phyloP scores from a whole-genome alignment of 768 basidiomycete species.

The Kwoniella europaea region DNA sequence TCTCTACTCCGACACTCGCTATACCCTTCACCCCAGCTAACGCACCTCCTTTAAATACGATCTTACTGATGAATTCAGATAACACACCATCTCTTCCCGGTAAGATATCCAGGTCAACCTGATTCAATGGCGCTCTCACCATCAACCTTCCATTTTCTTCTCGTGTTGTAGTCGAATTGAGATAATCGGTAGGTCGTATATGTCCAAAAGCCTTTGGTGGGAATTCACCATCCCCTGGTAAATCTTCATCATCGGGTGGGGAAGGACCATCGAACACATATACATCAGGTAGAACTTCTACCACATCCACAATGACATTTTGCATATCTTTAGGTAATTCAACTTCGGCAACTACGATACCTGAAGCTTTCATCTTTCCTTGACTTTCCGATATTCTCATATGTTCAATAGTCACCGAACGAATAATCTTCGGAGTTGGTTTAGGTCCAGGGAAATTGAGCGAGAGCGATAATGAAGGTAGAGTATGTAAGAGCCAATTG shows the following conservation, averaged over 20 bases:
- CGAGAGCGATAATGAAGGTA: conserved; percentile 35
- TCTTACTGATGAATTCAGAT: conserved; percentile 55
- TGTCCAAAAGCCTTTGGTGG: conserved; percentile 54
- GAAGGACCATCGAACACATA: conserved; percentile 53
- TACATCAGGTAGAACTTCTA: conserved; percentile 60
- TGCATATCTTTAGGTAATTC: conserved; percentile 71
- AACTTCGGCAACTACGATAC: conserved; percentile 50
- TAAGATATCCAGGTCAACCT: conserved; percentile 62
- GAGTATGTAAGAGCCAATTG: conserved; percentile 41
- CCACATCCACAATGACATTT: conserved; percentile 66
- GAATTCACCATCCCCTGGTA: conserved; percentile 7
- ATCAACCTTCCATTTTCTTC: conserved; percentile 34
- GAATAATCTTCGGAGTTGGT: conserved; percentile 51
- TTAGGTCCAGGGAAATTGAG: conserved; percentile 53
- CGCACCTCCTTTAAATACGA: conserved; percentile 57
- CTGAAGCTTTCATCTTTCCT: conserved; percentile 53
- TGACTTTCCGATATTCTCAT: conserved; percentile 52
- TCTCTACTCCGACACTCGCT: conserved; percentile 45
- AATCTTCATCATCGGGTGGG: conserved; percentile 66
- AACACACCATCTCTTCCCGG: conserved; percentile 61
- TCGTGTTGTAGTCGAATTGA: conserved; percentile 55
- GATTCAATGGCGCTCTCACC: conserved; percentile 48
- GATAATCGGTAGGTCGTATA: conserved; percentile 69
- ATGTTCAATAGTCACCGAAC: conserved; percentile 52
- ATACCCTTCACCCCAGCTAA: conserved; percentile 55